A percentile compares a stretch with the other conserved stretches of the same genome.
phyloP scores from a whole-genome alignment of 2,329 filamentous ascomycete genomes.

The Cyanodermella asteris region DNA sequence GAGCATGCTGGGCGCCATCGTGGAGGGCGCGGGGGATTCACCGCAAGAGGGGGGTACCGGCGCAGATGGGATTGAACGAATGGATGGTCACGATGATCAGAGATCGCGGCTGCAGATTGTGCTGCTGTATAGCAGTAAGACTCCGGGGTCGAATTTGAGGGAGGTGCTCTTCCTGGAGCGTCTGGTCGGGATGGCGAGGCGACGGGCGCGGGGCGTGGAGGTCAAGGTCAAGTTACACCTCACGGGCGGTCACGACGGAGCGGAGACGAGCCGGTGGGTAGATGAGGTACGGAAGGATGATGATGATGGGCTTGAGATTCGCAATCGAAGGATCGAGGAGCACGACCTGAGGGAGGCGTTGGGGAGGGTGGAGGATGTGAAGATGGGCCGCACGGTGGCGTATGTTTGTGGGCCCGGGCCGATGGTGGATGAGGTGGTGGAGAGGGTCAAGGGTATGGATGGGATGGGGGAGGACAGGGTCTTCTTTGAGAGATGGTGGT shows the following conservation, averaged over 20 bases:
- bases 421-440: conserved; percentile 48
- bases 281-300: conserved; percentile 3
- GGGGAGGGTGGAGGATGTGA: conserved; percentile 15
- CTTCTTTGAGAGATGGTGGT: conserved; percentile 45
- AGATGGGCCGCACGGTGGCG: too few relatives aligned
- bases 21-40: too few relatives aligned
- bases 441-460: conserved; percentile 15
- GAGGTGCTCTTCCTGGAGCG: too few relatives aligned
- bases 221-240: too few relatives aligned
- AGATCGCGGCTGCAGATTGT: neutral
- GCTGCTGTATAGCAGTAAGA: too few relatives aligned
- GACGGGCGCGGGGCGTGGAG: too few relatives aligned
- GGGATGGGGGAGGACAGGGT: conserved; percentile 27
- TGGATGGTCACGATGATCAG: neutral
- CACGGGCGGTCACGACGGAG: too few relatives aligned
- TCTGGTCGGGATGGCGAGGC: too few relatives aligned
- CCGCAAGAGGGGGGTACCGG: too few relatives aligned
- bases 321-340: conserved; percentile 15
- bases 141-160: too few relatives aligned
- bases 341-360: conserved; percentile 16
- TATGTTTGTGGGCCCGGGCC: conserved; percentile 46
- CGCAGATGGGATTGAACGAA: too few relatives aligned
- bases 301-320: conserved; percentile 12
- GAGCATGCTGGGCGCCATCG: too few relatives aligned
- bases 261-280: conserved; percentile 4